phyloP scores from a whole-genome alignment of 2,329 filamentous ascomycete genomes.

The Stemphylium vesicarium region DNA sequence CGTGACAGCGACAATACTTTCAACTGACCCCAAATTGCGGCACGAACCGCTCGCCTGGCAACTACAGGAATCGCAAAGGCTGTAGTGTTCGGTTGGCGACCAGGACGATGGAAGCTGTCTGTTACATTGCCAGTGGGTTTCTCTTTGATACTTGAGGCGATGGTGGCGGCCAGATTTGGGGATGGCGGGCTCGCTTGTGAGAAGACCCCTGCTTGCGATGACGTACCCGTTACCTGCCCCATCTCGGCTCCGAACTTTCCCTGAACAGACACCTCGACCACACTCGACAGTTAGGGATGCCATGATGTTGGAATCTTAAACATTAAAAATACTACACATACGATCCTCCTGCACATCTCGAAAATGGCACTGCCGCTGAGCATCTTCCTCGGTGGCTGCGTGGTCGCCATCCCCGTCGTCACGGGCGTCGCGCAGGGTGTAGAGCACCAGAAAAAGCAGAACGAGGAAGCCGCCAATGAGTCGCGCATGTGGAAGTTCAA shows the following conservation, averaged over 20 bases:
- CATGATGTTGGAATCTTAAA: not conserved
- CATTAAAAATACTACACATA: not conserved
- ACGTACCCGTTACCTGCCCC: conserved; percentile 2
- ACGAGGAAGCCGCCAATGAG: conserved; percentile 57
- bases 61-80: too few relatives aligned
- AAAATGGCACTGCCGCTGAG: conserved; percentile 37
- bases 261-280: not conserved
- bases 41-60: too few relatives aligned
- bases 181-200: not conserved
- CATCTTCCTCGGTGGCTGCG: conserved; percentile 47
- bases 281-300: not conserved
- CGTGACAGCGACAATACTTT: too few relatives aligned
- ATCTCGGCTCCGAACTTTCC: not conserved
- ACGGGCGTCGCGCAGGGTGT: conserved; percentile 61
- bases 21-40: too few relatives aligned
- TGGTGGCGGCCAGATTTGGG: too few relatives aligned
- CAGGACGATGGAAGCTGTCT: too few relatives aligned
- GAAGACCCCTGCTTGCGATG: not conserved
- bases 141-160: too few relatives aligned
- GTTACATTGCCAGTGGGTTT: too few relatives aligned
- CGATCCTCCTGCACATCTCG: not conserved
- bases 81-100: too few relatives aligned
- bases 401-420: conserved; percentile 56
- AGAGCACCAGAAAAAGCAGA: conserved; percentile 57
- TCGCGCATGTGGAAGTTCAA: conserved; percentile 61